Evolutionary conservation across 331 rosid genomes (phyloP).

Genomic region (Telfairia occidentalis): DNA sequence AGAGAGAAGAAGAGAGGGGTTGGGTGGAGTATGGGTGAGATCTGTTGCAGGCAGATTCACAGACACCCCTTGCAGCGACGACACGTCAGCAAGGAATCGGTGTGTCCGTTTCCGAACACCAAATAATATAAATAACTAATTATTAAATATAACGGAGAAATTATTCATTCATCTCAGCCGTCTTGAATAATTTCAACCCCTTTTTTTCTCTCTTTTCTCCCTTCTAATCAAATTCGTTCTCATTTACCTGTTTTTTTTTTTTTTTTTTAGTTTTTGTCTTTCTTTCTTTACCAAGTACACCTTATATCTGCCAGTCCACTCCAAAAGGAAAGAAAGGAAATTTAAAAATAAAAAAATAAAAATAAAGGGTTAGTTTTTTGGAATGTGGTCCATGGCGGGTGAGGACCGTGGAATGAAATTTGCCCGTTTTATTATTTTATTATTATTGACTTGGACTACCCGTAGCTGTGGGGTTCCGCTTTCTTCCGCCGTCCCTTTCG

Average conservation of each 20-base stretch:
- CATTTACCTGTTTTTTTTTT: background rate
- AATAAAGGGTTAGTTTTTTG: background rate
- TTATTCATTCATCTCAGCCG: no score
- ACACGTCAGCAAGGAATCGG: slow-evolving; percentile 4
- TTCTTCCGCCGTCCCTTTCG: background rate
- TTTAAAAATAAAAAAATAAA: background rate
- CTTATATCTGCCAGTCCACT: background rate
- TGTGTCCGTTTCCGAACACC: slow-evolving; percentile 4
- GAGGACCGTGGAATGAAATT: background rate
- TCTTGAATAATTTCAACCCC: no score
- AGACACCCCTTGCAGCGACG: background rate
- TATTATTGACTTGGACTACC: background rate
- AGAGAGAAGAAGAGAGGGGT: background rate
- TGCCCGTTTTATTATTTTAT: background rate
- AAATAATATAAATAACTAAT: no score
- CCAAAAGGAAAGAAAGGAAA: background rate
- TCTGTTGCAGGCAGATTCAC: slow-evolving; percentile 11
- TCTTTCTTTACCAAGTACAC: no score
- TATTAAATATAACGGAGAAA: no score
- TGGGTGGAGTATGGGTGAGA: slow-evolving; percentile 7
- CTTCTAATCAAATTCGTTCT: no score
- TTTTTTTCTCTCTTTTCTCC: background rate
- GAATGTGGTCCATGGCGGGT: slow-evolving; percentile 1
- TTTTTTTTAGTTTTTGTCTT: background rate
- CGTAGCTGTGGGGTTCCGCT: background rate